Evolutionary conservation across 345 rosid genomes (phyloP), one percentile per base, ranked within the genome.

Genomic region (Schrenkiella parvula): DNA sequence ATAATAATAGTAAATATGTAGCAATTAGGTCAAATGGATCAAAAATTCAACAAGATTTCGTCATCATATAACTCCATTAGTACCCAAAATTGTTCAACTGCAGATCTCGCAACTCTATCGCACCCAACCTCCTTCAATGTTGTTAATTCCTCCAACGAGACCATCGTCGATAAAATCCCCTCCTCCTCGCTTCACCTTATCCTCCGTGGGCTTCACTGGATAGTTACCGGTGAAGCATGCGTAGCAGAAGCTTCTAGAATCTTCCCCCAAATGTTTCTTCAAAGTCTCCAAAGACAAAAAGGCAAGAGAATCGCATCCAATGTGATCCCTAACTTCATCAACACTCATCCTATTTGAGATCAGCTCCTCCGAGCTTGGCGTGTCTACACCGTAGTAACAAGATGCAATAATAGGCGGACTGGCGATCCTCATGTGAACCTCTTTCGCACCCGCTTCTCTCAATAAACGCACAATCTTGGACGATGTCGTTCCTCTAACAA

Each of bases 401-500:
- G 98, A 87, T 0, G 85, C 93, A 0, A 87, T 77, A 2, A 89
- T 88, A 13, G 98, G 98, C n/a, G 99, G 99, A 75, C 98, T 89
- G 0, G 99, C 99, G 10, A 95, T 91, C 81, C 98, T 87, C 97
- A 89, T 95, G 56, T 91, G 99, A 73, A 95, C 93, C 82, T 95
- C 98, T 68, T 88, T 95, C 0, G 93, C 99, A 4, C 98, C 99
- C 0, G 99, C 86, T 73, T 91, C 96, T 77, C 86, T 84, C 25
- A 95, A 50, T 82, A 95, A 56, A 73, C 96, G 82, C 22, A 95
- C 97, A 42, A 95, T 91, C 83, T 95, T 95, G 0, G 97, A 89
- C 0, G 96, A 95, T 5, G 99, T 91, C 12, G 98, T 91, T 64
- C 97, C 99, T 82, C 99, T 83, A 64, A 91, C 98, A 6, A 89